phyloP scores from a whole-genome alignment of 345 rosid species.

The Erysimum cheiranthoides region DNA sequence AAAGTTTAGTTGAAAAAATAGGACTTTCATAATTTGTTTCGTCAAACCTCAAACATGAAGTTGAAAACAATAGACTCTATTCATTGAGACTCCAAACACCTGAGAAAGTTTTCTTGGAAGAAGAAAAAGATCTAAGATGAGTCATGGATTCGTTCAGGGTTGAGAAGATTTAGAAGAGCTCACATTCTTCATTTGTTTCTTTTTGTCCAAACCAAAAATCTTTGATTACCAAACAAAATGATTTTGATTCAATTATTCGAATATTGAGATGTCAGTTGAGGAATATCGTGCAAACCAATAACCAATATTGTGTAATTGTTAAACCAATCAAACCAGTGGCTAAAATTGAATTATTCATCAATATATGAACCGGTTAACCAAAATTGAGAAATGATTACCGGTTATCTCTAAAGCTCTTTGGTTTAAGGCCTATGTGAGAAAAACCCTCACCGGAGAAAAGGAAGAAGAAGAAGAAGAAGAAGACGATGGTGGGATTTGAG shows the following conservation, averaged over 20 bases:
- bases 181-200: neutral
- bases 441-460: neutral
- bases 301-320: neutral
- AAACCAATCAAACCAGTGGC: neutral
- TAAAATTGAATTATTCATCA: neutral
- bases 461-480: slow-evolving; percentile 2
- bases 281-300: neutral
- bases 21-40: neutral
- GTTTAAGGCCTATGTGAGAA: neutral
- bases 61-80: slow-evolving; percentile 81
- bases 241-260: slow-evolving; percentile 19
- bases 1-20: neutral
- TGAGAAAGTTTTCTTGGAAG: slow-evolving; percentile 80
- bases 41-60: neutral
- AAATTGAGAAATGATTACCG: neutral
- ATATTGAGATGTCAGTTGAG: slow-evolving; percentile 1
- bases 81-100: slow-evolving; percentile 92
- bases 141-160: slow-evolving; percentile 95
- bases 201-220: neutral
- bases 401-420: neutral
- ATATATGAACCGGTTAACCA: neutral
- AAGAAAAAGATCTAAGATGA: slow-evolving; percentile 79
- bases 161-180: slow-evolving; percentile 54
- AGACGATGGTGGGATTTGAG: slow-evolving; percentile 57
- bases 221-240: neutral